A percentile compares a stretch with the other conserved stretches of the same genome.
phyloP scores from a whole-genome alignment of 225 moss, liverwort and hornwort species.

The Ulota crispa region DNA sequence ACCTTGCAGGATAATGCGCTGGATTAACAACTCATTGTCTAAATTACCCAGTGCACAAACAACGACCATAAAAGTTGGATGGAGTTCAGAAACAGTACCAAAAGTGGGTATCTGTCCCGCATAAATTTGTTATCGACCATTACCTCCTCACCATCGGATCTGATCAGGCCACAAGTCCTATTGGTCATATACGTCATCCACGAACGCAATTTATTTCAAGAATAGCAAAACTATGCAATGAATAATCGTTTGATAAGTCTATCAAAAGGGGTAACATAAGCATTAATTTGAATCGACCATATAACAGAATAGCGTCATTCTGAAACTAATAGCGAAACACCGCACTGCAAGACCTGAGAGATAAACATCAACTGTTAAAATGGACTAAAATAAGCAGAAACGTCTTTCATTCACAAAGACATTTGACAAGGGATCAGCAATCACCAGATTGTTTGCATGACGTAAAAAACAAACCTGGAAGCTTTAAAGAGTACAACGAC shows the following conservation, averaged over 20 bases:
- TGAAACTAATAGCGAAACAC: not conserved
- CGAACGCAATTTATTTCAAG: not conserved
- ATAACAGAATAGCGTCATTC: not conserved
- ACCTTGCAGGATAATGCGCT: constrained; percentile 2
- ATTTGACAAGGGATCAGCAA: not conserved
- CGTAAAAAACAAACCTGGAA: constrained; percentile 43
- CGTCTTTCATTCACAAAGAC: not conserved
- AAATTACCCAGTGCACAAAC: not conserved
- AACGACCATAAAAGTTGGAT: constrained; percentile 1
- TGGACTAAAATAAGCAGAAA: not conserved
- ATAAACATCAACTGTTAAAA: not conserved
- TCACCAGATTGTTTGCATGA: not conserved
- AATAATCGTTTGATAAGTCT: not conserved
- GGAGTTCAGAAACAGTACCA: constrained; percentile 56
- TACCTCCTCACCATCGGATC: constrained; percentile 87
- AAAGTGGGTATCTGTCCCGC: constrained; percentile 79
- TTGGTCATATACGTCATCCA: constrained; percentile 25
- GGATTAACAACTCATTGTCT: not conserved
- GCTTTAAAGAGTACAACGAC: constrained; percentile 57
- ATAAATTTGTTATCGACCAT: constrained; percentile 93
- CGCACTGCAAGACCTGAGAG: not conserved
- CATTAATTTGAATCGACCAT: not conserved
- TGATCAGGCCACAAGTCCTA: constrained; percentile 40
- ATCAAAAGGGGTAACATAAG: not conserved
- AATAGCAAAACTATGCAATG: not conserved